Evolutionary conservation across 495 filamentous ascomycete genomes (phyloP).

Genomic region (Neurospora cerealis): DNA sequence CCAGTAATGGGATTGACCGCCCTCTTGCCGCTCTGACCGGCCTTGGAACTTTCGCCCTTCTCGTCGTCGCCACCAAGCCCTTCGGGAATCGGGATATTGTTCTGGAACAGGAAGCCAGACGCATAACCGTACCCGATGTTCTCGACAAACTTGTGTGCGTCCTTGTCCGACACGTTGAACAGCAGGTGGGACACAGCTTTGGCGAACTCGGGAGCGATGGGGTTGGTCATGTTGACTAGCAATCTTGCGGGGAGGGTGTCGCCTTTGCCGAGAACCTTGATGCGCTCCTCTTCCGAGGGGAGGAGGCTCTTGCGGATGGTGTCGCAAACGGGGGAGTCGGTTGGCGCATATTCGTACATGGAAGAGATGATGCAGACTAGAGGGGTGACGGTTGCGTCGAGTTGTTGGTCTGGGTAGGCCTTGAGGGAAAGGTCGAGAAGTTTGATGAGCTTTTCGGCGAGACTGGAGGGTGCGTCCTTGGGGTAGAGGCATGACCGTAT

Average conservation of each 20-base stretch:
- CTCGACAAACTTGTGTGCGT: constrained; percentile 59
- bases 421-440: constrained; percentile 60
- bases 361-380: constrained; percentile 61
- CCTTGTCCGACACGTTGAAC: constrained; percentile 75
- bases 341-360: constrained; percentile 64
- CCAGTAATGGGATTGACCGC: constrained; percentile 82
- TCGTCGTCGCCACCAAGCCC: background rate
- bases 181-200: constrained; percentile 69
- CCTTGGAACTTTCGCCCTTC: background rate
- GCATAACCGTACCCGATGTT: constrained; percentile 91
- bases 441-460: constrained; percentile 60
- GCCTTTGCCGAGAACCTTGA: constrained; percentile 63
- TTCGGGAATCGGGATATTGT: constrained; percentile 66
- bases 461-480: constrained; percentile 44
- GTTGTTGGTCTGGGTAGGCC: constrained; percentile 49
- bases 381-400: constrained; percentile 60
- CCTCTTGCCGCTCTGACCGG: constrained; percentile 12
- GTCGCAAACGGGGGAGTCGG: constrained; percentile 33
- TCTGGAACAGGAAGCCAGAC: constrained; percentile 75
- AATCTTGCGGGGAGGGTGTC: constrained; percentile 67
- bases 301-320: constrained; percentile 60
- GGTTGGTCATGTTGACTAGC: constrained; percentile 67
- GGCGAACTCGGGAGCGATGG: constrained; percentile 57
- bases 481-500: constrained; percentile 52
- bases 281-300: constrained; percentile 71